phyloP scores from a whole-genome alignment of 2,329 filamentous ascomycete species.

The Diaporthe sp. region DNA sequence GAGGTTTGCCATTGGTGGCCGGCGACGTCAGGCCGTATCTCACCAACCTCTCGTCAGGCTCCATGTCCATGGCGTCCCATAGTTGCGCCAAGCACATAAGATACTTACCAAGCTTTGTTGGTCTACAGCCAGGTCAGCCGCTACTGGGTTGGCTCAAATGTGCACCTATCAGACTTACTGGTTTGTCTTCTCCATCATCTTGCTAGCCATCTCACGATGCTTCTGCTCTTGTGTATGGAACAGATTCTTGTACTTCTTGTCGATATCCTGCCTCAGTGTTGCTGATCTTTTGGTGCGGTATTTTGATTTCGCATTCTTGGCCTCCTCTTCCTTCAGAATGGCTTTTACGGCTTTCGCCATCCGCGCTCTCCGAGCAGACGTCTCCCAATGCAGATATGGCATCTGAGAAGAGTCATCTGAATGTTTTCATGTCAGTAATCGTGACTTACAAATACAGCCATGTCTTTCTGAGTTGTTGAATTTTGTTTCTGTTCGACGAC shows the following conservation, averaged over 20 bases:
- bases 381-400: slow-evolving; percentile 39
- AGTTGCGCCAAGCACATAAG: slow-evolving; percentile 5
- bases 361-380: background rate
- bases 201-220: background rate
- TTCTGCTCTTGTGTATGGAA: background rate
- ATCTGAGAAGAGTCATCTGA: background rate
- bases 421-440: background rate
- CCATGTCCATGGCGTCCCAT: slow-evolving; percentile 36
- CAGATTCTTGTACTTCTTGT: background rate
- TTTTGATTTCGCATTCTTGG: background rate
- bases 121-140: background rate
- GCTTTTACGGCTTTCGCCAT: slow-evolving; percentile 11
- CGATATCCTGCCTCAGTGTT: background rate
- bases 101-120: slow-evolving; percentile 2
- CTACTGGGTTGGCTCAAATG: background rate
- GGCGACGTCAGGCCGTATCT: background rate
- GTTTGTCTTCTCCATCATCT: background rate
- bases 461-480: background rate
- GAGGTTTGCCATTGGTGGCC: background rate
- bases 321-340: background rate
- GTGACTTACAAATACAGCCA: slow-evolving; percentile 18
- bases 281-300: background rate
- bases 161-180: background rate
- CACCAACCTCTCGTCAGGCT: slow-evolving; percentile 10
- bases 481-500: background rate